Percentiles rank a stretch among this genome's conserved stretches.
Evolutionary conservation across 805 yeast species (phyloP).

Genomic region (Lipomyces sp.): DNA sequence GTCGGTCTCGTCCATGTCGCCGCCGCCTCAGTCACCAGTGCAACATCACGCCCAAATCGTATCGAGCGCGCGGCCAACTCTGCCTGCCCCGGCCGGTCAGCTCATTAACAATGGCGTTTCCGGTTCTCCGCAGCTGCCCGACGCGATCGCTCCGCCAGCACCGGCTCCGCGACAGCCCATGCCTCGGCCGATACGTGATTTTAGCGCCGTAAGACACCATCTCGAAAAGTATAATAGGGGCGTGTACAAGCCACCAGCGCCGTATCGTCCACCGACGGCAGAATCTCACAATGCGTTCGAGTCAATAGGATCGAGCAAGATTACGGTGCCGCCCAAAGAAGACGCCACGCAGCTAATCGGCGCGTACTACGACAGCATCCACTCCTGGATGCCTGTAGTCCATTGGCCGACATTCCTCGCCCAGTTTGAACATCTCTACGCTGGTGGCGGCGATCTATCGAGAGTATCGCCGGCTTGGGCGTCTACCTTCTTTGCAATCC

Average conservation of each 20-base stretch:
- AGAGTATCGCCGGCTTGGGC: constrained; percentile 33
- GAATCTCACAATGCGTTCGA: not conserved
- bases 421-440: constrained; percentile 32
- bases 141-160: constrained; percentile 6
- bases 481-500: constrained; percentile 37
- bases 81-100: not conserved
- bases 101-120: not conserved
- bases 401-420: constrained; percentile 40
- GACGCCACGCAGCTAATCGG: constrained; percentile 34
- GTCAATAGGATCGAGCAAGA: constrained; percentile 1
- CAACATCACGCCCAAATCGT: not conserved
- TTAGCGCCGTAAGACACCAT: constrained; percentile 17
- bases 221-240: constrained; percentile 24
- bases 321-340: constrained; percentile 34
- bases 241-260: constrained; percentile 33
- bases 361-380: constrained; percentile 36
- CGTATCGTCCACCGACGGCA: constrained; percentile 20
- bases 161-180: constrained; percentile 9
- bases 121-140: not conserved
- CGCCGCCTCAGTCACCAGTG: constrained; percentile 10
- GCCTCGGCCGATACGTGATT: constrained; percentile 15
- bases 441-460: constrained; percentile 14
- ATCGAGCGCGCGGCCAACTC: constrained; percentile 2
- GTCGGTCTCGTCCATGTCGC: constrained; percentile 8
- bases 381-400: constrained; percentile 41